Evolutionary conservation across 768 basidiomycete species (phyloP).

Genomic region (Hericium erinaceus): DNA sequence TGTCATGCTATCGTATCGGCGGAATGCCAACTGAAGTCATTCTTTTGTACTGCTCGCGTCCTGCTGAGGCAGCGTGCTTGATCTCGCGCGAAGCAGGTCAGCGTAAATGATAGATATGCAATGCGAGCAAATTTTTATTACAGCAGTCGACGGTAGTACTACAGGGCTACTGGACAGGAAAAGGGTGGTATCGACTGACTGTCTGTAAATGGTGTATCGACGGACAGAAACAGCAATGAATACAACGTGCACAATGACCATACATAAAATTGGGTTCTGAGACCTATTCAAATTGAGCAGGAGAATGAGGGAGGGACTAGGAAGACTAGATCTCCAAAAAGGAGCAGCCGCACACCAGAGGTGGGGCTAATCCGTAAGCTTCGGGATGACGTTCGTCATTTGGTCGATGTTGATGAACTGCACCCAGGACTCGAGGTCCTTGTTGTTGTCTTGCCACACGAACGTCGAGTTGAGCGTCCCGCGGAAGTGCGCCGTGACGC

Average conservation of each 20-base stretch:
- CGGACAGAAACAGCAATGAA: not conserved
- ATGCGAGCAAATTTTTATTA: not conserved
- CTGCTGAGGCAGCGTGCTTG: not conserved
- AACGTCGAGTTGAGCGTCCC: conserved; percentile 57
- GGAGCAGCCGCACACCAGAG: not conserved
- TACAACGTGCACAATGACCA: not conserved
- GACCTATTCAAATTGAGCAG: not conserved
- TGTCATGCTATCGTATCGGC: not conserved
- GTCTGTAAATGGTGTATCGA: not conserved
- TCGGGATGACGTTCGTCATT: conserved; percentile 70
- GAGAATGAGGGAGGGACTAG: not conserved
- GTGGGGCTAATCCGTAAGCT: conserved; percentile 44
- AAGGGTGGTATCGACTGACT: not conserved
- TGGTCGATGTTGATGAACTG: conserved; percentile 81
- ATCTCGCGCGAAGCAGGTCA: not conserved
- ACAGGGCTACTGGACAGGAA: not conserved
- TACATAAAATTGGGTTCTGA: not conserved
- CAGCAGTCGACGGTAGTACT: not conserved
- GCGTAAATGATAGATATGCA: not conserved
- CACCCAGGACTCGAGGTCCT: conserved; percentile 70
- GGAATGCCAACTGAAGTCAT: not conserved
- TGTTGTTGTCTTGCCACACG: conserved; percentile 58
- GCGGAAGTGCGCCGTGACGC: conserved; percentile 70
- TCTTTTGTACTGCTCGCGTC: not conserved
- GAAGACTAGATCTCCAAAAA: not conserved